Percentiles rank a stretch among this genome's conserved stretches.
Conservation (phyloP, 2,329 filamentous ascomycete species). For the Bipolaris gigantea region DNA sequence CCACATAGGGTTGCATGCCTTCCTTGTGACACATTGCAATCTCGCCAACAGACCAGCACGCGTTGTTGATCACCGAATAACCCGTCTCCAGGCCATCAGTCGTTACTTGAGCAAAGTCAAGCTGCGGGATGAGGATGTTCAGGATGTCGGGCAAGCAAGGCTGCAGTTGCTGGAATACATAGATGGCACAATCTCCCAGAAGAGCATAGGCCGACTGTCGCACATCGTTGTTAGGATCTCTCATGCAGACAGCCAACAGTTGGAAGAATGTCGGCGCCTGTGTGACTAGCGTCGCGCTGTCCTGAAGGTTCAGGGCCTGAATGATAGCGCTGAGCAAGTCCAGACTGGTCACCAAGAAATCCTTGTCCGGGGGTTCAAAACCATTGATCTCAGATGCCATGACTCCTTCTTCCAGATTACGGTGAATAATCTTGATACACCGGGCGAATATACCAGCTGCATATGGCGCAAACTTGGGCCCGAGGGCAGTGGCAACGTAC, state of each 20-base stretch:
- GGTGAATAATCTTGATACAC: conserved; percentile 88
- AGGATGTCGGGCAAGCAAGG: conserved; percentile 73
- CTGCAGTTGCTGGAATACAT: conserved; percentile 80
- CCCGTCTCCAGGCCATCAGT: conserved; percentile 80
- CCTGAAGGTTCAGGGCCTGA: conserved; percentile 75
- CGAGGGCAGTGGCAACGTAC: conserved; percentile 86
- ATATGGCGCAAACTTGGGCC: conserved; percentile 79
- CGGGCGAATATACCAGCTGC: conserved; percentile 83
- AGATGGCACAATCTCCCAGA: conserved; percentile 91
- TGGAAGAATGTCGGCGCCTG: conserved; percentile 84
- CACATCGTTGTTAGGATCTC: conserved; percentile 87
- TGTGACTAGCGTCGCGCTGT: conserved; percentile 75
- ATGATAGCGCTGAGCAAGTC: conserved; percentile 92
- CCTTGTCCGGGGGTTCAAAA: conserved; percentile 85
- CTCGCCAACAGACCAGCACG: conserved; percentile 95
- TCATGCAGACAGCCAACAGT: conserved; percentile 87
- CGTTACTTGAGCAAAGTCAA: conserved; percentile 70
- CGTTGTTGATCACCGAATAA: conserved; percentile 96
- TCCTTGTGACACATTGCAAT: conserved; percentile 77
- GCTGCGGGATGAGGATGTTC: conserved; percentile 80
- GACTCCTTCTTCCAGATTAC: conserved; percentile 81
- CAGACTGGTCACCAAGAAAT: conserved; percentile 93
- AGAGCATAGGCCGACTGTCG: conserved; percentile 94
- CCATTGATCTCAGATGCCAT: conserved; percentile 67
- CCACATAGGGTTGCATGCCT: conserved; percentile 74